These are phyloP conservation scores for Albatrellus sp. DNA, from an alignment of 1,284 basidiomycete genomes.

Conservation along the genomic window DNA sequence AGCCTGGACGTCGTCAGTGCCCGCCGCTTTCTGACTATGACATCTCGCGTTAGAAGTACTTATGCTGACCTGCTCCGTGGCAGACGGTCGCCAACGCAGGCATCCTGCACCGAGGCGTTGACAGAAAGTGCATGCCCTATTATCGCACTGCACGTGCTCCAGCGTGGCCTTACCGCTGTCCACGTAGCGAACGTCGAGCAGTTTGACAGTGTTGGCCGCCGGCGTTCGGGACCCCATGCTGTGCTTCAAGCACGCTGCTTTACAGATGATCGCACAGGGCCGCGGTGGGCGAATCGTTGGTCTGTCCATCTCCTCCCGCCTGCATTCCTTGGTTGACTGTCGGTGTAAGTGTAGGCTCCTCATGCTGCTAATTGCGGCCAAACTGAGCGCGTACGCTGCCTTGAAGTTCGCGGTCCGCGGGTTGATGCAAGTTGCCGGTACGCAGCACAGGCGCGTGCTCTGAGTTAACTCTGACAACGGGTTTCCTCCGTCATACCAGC, in stretches of 20 bases:
- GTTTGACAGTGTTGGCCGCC: not conserved
- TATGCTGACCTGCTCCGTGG: not conserved
- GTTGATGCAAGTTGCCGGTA: slow-evolving; percentile 4
- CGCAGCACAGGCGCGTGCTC: not conserved
- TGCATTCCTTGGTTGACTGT: too few relatives aligned
- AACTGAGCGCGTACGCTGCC: not conserved
- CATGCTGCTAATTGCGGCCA: too few relatives aligned
- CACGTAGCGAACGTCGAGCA: slow-evolving; percentile 1
- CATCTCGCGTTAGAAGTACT: not conserved
- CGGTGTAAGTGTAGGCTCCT: not conserved
- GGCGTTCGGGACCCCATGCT: slow-evolving; percentile 3
- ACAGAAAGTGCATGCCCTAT: slow-evolving; percentile 9
- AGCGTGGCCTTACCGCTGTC: not conserved
- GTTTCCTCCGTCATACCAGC: slow-evolving; percentile 3
- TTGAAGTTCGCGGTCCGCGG: slow-evolving; percentile 5
- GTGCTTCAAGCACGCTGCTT: slow-evolving; percentile 5
- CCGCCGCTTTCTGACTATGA: not conserved
- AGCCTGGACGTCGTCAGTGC: slow-evolving; percentile 23
- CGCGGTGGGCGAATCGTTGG: slow-evolving; percentile 4
- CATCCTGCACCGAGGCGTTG: slow-evolving; percentile 10
- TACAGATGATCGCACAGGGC: slow-evolving; percentile 6
- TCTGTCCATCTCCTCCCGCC: not conserved
- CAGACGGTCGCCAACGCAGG: slow-evolving; percentile 23
- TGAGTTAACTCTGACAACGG: too few relatives aligned
- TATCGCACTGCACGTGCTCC: not conserved